Evolutionary conservation across 2,329 filamentous ascomycete genomes (phyloP), one percentile per base, ranked within the genome.

Genomic region (Aspergillus glaucus): DNA sequence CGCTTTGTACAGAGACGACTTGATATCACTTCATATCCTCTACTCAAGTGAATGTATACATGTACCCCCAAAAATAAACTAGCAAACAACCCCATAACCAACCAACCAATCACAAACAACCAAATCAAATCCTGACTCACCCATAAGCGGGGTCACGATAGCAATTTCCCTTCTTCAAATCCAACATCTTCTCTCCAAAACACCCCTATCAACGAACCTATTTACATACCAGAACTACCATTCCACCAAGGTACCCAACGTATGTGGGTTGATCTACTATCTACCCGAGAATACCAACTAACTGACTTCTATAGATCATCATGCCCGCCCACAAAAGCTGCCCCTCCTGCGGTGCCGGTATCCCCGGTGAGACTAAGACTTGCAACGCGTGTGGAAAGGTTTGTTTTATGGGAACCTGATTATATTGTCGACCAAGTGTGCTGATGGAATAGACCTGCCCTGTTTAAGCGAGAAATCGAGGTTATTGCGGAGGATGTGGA

Each of bases 381-480:
- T 65, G 62, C 48, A 17, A 6, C 40, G 55, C 60, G 28, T 65
- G 62, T 47, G 62, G 62, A 45, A 58, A 54, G 51, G 62, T 64
- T 50, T 39, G 21, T 47, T 28, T 41, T 28, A 28, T 12, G 9
- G 26, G 4, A 12, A 12, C 6, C 3, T 28, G 26, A 3, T 4
- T 12, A 12, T 12, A 1, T 28, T 12, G 9, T 3, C 4, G 26
- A 3, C 9, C 4, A 4, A 34, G 48, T 55, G 46, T 56, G 37
- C 48, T 22, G 36, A 6, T 26, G 30, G 10, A 14, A 40, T 50
- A 60, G 55, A 55, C 51, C 36, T 60, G 55, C 50, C 56, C 56
- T 41, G 53, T 58, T 48, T 58, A 45, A 56, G 10, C 39, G 22
- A 10, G 26, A 4, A 26, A 3, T 28, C 26, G 26, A 28, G 26